These are phyloP conservation scores for Malassezia cuniculi DNA, from an alignment of 1,284 basidiomycete genomes.

Conservation along the genomic window DNA sequence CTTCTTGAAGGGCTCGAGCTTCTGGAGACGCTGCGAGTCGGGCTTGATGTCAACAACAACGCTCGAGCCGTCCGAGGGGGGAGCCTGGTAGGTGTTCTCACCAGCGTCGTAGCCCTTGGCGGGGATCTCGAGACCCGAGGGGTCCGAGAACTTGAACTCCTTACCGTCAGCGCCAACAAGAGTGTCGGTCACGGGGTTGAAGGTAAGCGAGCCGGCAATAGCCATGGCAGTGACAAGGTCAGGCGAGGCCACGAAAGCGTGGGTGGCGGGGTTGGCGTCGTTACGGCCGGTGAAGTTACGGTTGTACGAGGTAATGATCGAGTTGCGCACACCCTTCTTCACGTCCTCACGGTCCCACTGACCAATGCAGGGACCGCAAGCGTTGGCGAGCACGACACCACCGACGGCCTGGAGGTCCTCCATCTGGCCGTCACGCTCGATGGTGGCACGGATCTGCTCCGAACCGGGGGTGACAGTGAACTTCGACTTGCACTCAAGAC, in stretches of 20 bases:
- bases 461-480: constrained; percentile 98
- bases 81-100: constrained; percentile 90
- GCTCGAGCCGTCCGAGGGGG: constrained; percentile 67
- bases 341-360: constrained; percentile 97
- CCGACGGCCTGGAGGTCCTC: constrained; percentile 72
- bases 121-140: constrained; percentile 80
- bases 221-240: constrained; percentile 95
- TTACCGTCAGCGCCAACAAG: constrained; percentile 85
- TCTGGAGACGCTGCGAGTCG: constrained; percentile 84
- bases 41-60: constrained; percentile 80
- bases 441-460: constrained; percentile 95
- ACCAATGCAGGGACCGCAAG: constrained; percentile 96
- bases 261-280: constrained; percentile 97
- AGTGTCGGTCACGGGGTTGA: constrained; percentile 90
- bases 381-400: constrained; percentile 90
- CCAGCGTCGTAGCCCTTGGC: constrained; percentile 90
- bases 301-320: constrained; percentile 95
- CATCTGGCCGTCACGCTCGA: constrained; percentile 88
- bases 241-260: constrained; percentile 95
- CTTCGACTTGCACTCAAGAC: constrained; percentile 76
- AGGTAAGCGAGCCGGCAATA: constrained; percentile 82
- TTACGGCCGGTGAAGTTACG: constrained; percentile 99
- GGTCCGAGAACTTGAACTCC: constrained; percentile 88
- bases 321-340: constrained; percentile 87
- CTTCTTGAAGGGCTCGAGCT: constrained; percentile 74